These are phyloP conservation scores for Selaginella tamariscina DNA, from an alignment of 75 land plant genomes.

Conservation along the genomic window DNA sequence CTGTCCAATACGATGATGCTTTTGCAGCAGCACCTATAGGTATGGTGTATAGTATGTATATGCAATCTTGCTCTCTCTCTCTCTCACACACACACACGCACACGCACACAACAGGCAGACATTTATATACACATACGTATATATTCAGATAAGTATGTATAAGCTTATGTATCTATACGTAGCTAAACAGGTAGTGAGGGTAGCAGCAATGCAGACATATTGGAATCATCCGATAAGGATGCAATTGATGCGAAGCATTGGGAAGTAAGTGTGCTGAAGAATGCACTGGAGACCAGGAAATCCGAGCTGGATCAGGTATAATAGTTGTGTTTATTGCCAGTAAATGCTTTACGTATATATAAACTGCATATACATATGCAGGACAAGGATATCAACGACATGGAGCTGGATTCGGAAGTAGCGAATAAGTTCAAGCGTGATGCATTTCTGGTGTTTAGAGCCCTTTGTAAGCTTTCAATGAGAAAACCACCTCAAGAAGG, in stretches of 20 bases:
- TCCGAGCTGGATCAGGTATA: too few relatives aligned
- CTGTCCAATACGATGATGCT: background rate
- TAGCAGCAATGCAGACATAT: background rate
- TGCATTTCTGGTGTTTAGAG: conserved; percentile 47
- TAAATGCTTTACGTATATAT: too few relatives aligned
- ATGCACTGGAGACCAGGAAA: conserved; percentile 13
- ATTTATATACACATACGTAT: too few relatives aligned
- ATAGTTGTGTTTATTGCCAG: too few relatives aligned
- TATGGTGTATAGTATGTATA: too few relatives aligned
- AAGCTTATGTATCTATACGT: too few relatives aligned
- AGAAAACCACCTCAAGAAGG: conserved; percentile 44
- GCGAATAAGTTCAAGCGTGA: conserved; percentile 45
- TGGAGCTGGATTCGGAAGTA: background rate
- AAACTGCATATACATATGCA: too few relatives aligned
- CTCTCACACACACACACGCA: too few relatives aligned
- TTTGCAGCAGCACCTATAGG: background rate
- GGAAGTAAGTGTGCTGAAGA: conserved; percentile 16
- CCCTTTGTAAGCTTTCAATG: conserved; percentile 68
- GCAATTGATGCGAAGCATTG: conserved; percentile 19
- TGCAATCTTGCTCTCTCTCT: too few relatives aligned
- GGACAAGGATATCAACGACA: conserved; percentile 8
- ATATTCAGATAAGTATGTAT: too few relatives aligned
- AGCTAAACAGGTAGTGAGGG: background rate
- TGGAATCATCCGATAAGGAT: conserved; percentile 19
- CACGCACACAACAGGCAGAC: too few relatives aligned